A percentile compares a stretch with the other conserved stretches of the same genome.
These are phyloP conservation scores for Phyllosticta ampelicida DNA, from an alignment of 2,329 filamentous ascomycete genomes.

Conservation along the genomic window DNA sequence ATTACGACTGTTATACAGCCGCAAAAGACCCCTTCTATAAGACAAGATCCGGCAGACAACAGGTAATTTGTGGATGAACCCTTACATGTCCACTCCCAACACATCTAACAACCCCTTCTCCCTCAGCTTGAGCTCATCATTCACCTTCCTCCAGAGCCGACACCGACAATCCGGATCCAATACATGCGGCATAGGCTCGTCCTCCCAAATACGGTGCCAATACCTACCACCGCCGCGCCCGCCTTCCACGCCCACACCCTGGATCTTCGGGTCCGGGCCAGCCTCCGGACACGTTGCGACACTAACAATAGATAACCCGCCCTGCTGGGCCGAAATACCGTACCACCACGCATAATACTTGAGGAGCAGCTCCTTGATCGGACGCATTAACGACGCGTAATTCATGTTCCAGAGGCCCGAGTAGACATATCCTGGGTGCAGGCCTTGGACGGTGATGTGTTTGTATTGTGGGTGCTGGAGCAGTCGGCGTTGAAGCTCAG, in stretches of 20 bases:
- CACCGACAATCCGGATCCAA: slow-evolving; percentile 14
- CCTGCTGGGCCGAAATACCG: slow-evolving; percentile 17
- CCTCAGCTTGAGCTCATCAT: slow-evolving; percentile 15
- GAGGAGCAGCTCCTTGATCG: slow-evolving; percentile 1
- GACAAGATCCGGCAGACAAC: too few species aligned
- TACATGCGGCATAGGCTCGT: slow-evolving; percentile 18
- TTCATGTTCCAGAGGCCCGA: slow-evolving; percentile 23
- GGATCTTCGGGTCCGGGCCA: slow-evolving; percentile 13
- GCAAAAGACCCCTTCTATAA: too few species aligned
- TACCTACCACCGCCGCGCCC: slow-evolving; percentile 17
- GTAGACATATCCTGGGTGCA: slow-evolving; percentile 24
- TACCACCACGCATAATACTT: slow-evolving; percentile 10
- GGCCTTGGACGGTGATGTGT: slow-evolving; percentile 22
- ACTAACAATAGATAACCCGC: slow-evolving; percentile 16
- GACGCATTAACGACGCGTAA: slow-evolving; percentile 1
- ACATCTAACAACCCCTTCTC: slow-evolving; percentile 15
- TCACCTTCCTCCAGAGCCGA: slow-evolving; percentile 17
- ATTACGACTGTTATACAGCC: too few species aligned
- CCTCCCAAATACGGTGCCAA: slow-evolving; percentile 18
- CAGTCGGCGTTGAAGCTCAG: slow-evolving; percentile 21
- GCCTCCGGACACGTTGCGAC: slow-evolving; percentile 14
- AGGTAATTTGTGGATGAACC: too few species aligned
- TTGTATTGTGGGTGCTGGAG: slow-evolving; percentile 14
- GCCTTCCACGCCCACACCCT: slow-evolving; percentile 11
- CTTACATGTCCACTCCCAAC: slow-evolving; percentile 2